A percentile compares a stretch with the other conserved stretches of the same genome.
These are phyloP conservation scores for Nakaseomyces glabratus DNA, from an alignment of 1,139 yeast species.

Conservation along the genomic window DNA sequence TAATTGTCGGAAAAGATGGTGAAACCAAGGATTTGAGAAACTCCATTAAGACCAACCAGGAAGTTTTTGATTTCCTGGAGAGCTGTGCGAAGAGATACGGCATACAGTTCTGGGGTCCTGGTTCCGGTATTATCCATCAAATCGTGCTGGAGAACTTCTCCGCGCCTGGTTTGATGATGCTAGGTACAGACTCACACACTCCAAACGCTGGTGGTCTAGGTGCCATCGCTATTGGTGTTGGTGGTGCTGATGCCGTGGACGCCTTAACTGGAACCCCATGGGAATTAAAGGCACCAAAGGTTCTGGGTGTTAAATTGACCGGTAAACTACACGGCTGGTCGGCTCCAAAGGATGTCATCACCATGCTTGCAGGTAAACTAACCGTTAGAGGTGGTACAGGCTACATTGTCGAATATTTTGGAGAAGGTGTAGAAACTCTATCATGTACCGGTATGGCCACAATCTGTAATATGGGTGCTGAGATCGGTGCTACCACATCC, in stretches of 20 bases:
- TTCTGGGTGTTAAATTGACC: slow-evolving; percentile 82
- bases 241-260: slow-evolving; percentile 98
- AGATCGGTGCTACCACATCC: slow-evolving; percentile 96
- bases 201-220: slow-evolving; percentile 98
- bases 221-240: slow-evolving; percentile 95
- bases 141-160: slow-evolving; percentile 91
- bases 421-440: slow-evolving; percentile 77
- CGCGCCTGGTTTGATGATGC: slow-evolving; percentile 91
- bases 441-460: slow-evolving; percentile 99
- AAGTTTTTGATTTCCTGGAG: slow-evolving; percentile 86
- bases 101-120: slow-evolving; percentile 98
- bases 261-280: slow-evolving; percentile 96
- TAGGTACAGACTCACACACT: slow-evolving; percentile 95
- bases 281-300: slow-evolving; percentile 95
- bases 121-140: slow-evolving; percentile 97
- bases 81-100: slow-evolving; percentile 90
- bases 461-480: slow-evolving; percentile 99
- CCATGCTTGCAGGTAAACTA: slow-evolving; percentile 76
- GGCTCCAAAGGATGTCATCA: slow-evolving; percentile 92
- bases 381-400: slow-evolving; percentile 99
- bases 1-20: slow-evolving; percentile 92
- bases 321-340: slow-evolving; percentile 88
- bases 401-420: slow-evolving; percentile 87
- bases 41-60: slow-evolving; percentile 78
- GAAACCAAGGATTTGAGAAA: slow-evolving; percentile 66